Evolutionary conservation across 192 early-diverging fungal genomes (phyloP).

Genomic region (Backusella circina): DNA sequence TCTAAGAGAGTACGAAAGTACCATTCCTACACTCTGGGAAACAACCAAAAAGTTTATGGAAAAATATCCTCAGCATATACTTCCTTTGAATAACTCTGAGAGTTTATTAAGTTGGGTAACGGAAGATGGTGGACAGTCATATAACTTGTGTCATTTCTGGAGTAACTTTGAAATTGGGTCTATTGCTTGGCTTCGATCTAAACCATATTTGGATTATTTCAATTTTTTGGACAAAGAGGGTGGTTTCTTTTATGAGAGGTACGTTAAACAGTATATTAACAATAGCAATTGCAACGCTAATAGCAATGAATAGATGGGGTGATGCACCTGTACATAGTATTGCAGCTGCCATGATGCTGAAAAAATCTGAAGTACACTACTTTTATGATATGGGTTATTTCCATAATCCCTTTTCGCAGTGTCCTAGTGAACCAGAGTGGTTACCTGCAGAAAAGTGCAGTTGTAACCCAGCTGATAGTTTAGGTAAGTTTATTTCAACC

Average conservation of each 20-base stretch:
- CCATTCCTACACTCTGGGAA: slow-evolving; percentile 64
- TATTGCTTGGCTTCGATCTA: slow-evolving; percentile 61
- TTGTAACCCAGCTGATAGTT: slow-evolving; percentile 42
- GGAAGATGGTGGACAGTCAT: slow-evolving; percentile 46
- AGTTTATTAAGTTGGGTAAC: slow-evolving; percentile 43
- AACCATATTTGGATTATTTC: slow-evolving; percentile 65
- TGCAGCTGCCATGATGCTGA: slow-evolving; percentile 54
- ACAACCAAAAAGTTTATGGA: slow-evolving; percentile 49
- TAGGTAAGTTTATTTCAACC: slow-evolving; percentile 34
- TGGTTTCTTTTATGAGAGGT: slow-evolving; percentile 86
- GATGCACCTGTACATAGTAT: slow-evolving; percentile 73
- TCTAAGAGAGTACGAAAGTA: slow-evolving; percentile 51
- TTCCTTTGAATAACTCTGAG: slow-evolving; percentile 24
- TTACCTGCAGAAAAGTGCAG: slow-evolving; percentile 48
- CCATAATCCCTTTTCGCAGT: slow-evolving; percentile 59
- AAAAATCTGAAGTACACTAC: slow-evolving; percentile 59
- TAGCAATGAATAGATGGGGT: slow-evolving; percentile 50
- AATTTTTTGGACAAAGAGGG: slow-evolving; percentile 69
- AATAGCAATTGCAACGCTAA: slow-evolving; percentile 22
- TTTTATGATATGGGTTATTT: slow-evolving; percentile 72
- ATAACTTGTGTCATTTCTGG: slow-evolving; percentile 78
- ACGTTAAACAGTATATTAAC: slow-evolving; percentile 21
- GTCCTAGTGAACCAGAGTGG: slow-evolving; percentile 47
- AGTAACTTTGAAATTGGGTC: slow-evolving; percentile 77
- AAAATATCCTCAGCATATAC: slow-evolving; percentile 39